Evolutionary conservation across 1,284 basidiomycete species (phyloP).

Genomic region (Heliocybe sulcata): DNA sequence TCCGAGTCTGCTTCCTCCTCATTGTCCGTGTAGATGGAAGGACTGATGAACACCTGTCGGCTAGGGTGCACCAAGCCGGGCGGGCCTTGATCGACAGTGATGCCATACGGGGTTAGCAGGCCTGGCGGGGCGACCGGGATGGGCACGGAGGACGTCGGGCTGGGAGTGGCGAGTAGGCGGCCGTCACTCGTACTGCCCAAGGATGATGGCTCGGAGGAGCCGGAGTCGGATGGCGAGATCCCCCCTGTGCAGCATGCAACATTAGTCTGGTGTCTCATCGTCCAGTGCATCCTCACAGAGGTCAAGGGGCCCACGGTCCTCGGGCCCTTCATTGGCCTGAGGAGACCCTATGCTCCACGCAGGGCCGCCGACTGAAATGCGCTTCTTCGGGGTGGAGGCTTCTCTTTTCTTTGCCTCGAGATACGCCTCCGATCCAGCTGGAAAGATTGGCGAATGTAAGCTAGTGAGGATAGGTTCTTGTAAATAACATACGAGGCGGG

Average conservation of each 20-base stretch:
- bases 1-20: neutral
- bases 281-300: neutral
- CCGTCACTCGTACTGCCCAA: neutral
- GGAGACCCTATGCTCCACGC: too few relatives aligned
- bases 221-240: neutral
- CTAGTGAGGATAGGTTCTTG: neutral
- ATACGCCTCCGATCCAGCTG: neutral
- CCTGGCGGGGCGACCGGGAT: neutral
- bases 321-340: too few relatives aligned
- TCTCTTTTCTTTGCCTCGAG: neutral
- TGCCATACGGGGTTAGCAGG: neutral
- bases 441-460: neutral
- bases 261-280: too few relatives aligned
- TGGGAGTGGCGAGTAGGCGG: neutral
- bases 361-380: neutral
- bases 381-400: neutral
- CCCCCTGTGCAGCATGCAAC: neutral
- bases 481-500: neutral
- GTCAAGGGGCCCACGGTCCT: neutral
- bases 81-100: neutral
- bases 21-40: neutral
- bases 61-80: neutral
- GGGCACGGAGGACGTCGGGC: neutral
- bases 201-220: too few relatives aligned
- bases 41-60: neutral